These are phyloP conservation scores for Citrus trifoliata DNA, from an alignment of 345 rosid genomes.

Conservation along the genomic window DNA sequence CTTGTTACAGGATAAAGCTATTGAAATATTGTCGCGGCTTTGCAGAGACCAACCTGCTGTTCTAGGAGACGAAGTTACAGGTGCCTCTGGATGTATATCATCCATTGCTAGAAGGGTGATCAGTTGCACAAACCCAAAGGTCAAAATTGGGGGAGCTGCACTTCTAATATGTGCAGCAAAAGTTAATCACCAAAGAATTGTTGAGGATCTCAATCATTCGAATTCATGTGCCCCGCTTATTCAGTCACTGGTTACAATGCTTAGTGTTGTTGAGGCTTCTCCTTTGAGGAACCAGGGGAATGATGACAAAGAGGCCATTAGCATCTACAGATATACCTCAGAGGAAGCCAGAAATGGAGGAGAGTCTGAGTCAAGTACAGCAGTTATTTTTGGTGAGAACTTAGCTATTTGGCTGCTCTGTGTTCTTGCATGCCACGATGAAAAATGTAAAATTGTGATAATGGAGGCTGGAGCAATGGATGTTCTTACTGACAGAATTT, in stretches of 20 bases:
- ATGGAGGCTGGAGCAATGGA: conserved; percentile 95
- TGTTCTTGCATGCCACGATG: conserved; percentile 89
- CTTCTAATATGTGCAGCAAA: conserved; percentile 91
- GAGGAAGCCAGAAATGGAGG: conserved; percentile 47
- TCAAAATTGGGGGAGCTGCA: conserved; percentile 95
- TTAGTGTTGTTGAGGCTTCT: conserved; percentile 48
- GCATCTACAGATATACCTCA: conserved; percentile 58
- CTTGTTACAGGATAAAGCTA: conserved; percentile 87
- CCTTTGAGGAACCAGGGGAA: conserved; percentile 37
- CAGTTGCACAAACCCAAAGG: conserved; percentile 55
- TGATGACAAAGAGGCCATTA: conserved; percentile 50
- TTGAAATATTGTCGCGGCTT: conserved; percentile 85
- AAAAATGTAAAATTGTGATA: conserved; percentile 66
- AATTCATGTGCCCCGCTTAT: conserved; percentile 58
- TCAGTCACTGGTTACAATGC: conserved; percentile 73
- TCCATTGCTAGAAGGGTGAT: conserved; percentile 77
- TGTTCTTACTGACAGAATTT: conserved; percentile 76
- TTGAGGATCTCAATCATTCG: conserved; percentile 85
- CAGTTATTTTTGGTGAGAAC: conserved; percentile 64
- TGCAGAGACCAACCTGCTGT: conserved; percentile 78
- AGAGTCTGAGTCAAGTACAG: conserved; percentile 44
- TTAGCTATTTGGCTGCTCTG: conserved; percentile 91
- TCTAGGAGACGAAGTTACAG: conserved; percentile 69
- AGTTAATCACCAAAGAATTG: conserved; percentile 73
- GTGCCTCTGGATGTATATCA: conserved; percentile 62